These are phyloP conservation scores for Metschnikowia bowlesiae DNA, from an alignment of 805 yeast genomes.

Conservation along the genomic window DNA sequence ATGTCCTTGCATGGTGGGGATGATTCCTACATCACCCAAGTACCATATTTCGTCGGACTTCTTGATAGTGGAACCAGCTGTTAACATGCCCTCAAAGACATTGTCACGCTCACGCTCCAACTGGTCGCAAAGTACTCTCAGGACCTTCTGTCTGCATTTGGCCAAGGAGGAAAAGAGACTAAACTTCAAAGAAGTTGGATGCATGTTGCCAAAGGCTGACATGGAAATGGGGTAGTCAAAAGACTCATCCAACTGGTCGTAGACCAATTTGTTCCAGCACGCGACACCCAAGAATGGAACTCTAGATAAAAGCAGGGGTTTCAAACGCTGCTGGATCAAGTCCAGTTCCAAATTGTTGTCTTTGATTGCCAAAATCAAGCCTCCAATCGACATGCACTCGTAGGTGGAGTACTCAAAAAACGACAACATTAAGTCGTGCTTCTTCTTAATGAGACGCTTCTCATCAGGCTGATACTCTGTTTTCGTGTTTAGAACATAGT, in stretches of 20 bases:
- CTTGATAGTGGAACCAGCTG: conserved; percentile 27
- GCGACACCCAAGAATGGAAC: conserved; percentile 53
- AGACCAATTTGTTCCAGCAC: conserved; percentile 38
- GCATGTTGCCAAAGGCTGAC: conserved; percentile 23
- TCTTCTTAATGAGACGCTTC: conserved; percentile 25
- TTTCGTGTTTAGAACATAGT: conserved; percentile 42
- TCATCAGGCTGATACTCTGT: conserved; percentile 12
- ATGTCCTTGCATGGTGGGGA: conserved; percentile 55
- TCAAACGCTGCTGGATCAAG: conserved; percentile 22
- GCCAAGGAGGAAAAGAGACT: conserved; percentile 33
- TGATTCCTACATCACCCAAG: conserved; percentile 54
- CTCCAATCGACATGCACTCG: conserved; percentile 47
- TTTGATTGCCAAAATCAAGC: conserved; percentile 49
- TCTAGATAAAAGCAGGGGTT: conserved; percentile 22
- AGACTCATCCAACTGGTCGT: conserved; percentile 19
- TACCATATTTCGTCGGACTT: conserved; percentile 47
- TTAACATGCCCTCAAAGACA: conserved; percentile 27
- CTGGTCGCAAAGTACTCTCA: conserved; percentile 47
- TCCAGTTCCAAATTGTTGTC: conserved; percentile 39
- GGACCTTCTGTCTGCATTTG: conserved; percentile 48
- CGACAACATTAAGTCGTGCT: conserved; percentile 42
- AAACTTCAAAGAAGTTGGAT: conserved; percentile 33
- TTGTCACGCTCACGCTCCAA: conserved; percentile 41
- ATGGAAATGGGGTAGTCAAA: conserved; percentile 19
- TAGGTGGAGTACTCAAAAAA: conserved; percentile 52